These are phyloP conservation scores for Ustilago shanxiensis DNA, from an alignment of 1,284 basidiomycete genomes.

Conservation along the genomic window DNA sequence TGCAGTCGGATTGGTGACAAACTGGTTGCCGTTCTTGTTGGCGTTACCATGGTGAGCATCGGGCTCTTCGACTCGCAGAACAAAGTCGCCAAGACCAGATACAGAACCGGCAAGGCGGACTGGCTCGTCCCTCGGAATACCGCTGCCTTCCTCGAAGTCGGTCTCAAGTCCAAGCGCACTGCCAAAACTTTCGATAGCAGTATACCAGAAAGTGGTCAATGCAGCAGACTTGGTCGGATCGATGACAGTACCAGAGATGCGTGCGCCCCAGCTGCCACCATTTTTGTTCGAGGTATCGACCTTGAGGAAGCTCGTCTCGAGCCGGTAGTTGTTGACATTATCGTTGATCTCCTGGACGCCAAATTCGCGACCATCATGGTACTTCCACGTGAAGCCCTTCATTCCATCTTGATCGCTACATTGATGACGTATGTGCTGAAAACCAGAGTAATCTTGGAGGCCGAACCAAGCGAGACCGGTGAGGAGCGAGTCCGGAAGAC, in stretches of 20 bases:
- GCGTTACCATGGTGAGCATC: slow-evolving; percentile 56
- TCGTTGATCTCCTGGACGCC: slow-evolving; percentile 88
- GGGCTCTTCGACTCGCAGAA: slow-evolving; percentile 84
- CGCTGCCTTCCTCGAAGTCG: slow-evolving; percentile 78
- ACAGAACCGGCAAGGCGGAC: slow-evolving; percentile 80
- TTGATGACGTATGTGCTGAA: slow-evolving; percentile 79
- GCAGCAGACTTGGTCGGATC: slow-evolving; percentile 75
- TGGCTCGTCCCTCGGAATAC: slow-evolving; percentile 71
- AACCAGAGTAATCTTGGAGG: slow-evolving; percentile 47
- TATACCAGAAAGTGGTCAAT: slow-evolving; percentile 84
- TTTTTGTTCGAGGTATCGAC: slow-evolving; percentile 71
- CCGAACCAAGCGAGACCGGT: slow-evolving; percentile 85
- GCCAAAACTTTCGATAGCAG: slow-evolving; percentile 86
- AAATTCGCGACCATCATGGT: slow-evolving; percentile 86
- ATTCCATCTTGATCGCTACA: slow-evolving; percentile 88
- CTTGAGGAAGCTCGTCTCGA: slow-evolving; percentile 88
- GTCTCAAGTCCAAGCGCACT: slow-evolving; percentile 76
- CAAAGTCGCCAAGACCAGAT: slow-evolving; percentile 84
- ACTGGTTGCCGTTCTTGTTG: slow-evolving; percentile 73
- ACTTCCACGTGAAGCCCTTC: slow-evolving; percentile 85
- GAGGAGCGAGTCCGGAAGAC: slow-evolving; percentile 85
- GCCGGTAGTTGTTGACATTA: slow-evolving; percentile 82
- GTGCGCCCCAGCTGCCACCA: slow-evolving; percentile 84
- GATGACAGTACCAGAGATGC: slow-evolving; percentile 85
- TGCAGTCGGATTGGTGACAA: slow-evolving; percentile 47